Evolutionary conservation across 305 asterid genomes (phyloP).

Genomic region (Petunia hybrid): DNA sequence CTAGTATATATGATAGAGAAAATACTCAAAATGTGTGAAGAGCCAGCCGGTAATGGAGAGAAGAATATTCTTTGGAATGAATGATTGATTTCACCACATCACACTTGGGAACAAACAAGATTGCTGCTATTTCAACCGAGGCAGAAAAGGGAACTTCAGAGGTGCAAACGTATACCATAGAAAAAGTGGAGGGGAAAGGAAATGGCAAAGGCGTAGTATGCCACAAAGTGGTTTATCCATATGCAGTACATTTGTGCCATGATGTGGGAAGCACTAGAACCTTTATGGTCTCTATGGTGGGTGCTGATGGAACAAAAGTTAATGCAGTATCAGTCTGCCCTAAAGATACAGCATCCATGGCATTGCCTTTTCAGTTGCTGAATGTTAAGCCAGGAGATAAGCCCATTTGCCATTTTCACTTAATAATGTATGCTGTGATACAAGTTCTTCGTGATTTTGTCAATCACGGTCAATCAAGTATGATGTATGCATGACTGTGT

Average conservation of each 20-base stretch:
- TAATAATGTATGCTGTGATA: too few relatives aligned
- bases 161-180: constrained; percentile 12
- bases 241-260: neutral
- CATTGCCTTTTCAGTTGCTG: too few relatives aligned
- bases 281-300: too few relatives aligned
- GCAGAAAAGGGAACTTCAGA: neutral
- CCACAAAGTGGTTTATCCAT: constrained; percentile 16
- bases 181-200: neutral
- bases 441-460: too few relatives aligned
- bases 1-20: constrained; percentile 27
- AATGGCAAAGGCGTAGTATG: constrained; percentile 4
- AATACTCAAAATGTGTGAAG: constrained; percentile 34
- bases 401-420: too few relatives aligned
- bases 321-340: too few relatives aligned
- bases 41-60: constrained; percentile 33
- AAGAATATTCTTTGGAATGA: constrained; percentile 35
- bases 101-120: constrained; percentile 29
- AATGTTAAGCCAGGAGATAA: too few relatives aligned
- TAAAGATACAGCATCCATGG: too few relatives aligned
- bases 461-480: too few relatives aligned
- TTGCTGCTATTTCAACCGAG: constrained; percentile 40
- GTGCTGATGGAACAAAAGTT: too few relatives aligned
- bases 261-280: too few relatives aligned
- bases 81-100: constrained; percentile 37
- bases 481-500: too few relatives aligned